Percentiles rank a stretch among this genome's conserved stretches.
phyloP scores from a whole-genome alignment of 805 yeast species.

The Saccharomyces paradoxus region DNA sequence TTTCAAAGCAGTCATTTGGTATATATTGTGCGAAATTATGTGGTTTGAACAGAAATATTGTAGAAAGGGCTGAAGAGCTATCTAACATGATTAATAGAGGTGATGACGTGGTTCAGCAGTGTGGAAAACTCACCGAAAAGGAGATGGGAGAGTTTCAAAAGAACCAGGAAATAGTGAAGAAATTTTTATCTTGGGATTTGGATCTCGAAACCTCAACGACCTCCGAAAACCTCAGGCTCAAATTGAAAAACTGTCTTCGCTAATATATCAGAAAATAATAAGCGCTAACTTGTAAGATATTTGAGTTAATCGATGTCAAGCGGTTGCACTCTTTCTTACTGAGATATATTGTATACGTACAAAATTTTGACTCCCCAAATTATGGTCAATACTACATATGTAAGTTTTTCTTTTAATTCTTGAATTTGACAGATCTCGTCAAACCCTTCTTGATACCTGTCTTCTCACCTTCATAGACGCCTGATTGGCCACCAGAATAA shows the following conservation, averaged over 20 bases:
- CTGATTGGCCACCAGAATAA: conserved; percentile 58
- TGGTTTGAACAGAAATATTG: conserved; percentile 29
- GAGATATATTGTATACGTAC: background rate
- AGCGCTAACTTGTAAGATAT: background rate
- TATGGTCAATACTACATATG: background rate
- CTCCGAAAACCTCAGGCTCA: conserved; percentile 4
- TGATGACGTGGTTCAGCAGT: conserved; percentile 13
- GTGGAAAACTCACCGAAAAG: conserved; percentile 7
- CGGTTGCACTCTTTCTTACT: background rate
- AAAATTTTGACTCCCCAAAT: background rate
- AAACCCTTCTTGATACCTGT: conserved; percentile 96
- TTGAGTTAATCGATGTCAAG: background rate
- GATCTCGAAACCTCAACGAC: conserved; percentile 12
- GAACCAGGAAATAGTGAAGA: conserved; percentile 18
- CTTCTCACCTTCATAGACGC: conserved; percentile 86
- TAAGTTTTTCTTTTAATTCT: conserved; percentile 8
- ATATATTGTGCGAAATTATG: conserved; percentile 36
- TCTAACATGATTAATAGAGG: conserved; percentile 14
- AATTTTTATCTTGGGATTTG: conserved; percentile 26
- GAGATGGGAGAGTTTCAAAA: conserved; percentile 13
- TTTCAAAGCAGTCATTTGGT: conserved; percentile 32
- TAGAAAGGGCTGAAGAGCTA: conserved; percentile 29
- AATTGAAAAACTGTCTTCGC: conserved; percentile 3
- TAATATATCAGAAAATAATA: background rate
- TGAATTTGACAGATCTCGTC: conserved; percentile 75